Percentiles rank a stretch among this genome's conserved stretches.
Conservation (phyloP, 148 eudicot genomes). For the Pharnaceum exiguum region DNA sequence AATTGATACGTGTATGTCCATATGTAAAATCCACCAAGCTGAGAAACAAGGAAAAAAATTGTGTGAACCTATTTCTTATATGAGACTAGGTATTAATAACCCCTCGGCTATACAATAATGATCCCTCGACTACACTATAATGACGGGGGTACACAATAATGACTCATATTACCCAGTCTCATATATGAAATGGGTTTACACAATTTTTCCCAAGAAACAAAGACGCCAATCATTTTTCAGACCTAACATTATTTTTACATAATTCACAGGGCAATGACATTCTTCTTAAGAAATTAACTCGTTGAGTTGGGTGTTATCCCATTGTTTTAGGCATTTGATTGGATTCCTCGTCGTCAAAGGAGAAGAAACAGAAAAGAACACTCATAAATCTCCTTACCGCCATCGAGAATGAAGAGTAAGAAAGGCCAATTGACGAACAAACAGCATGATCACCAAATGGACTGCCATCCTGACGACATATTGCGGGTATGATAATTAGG, state of each 20-base stretch:
- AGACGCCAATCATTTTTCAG: too few species aligned
- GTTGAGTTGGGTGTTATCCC: neutral
- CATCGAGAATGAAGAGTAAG: constrained; percentile 91
- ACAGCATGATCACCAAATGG: constrained; percentile 64
- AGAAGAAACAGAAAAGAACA: neutral
- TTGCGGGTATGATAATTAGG: constrained; percentile 77
- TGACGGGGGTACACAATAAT: too few species aligned
- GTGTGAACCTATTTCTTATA: too few species aligned
- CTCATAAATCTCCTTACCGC: constrained; percentile 47
- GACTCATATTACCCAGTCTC: too few species aligned
- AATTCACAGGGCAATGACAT: too few species aligned
- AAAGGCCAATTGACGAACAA: constrained; percentile 56
- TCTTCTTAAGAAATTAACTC: neutral
- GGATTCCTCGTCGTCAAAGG: neutral
- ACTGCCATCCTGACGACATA: constrained; percentile 61
- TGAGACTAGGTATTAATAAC: too few species aligned
- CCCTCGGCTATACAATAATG: too few species aligned
- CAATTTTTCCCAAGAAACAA: too few species aligned
- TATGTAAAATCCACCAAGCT: constrained; percentile 80
- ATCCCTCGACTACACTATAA: too few species aligned
- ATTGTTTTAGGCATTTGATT: neutral
- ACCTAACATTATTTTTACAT: too few species aligned
- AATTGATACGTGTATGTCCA: constrained; percentile 85
- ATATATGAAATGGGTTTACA: too few species aligned
- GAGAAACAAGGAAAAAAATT: constrained; percentile 14